Base-by-base conservation (phyloP, 1,284 basidiomycete genomes). In the Papiliotrema laurentii region DNA sequence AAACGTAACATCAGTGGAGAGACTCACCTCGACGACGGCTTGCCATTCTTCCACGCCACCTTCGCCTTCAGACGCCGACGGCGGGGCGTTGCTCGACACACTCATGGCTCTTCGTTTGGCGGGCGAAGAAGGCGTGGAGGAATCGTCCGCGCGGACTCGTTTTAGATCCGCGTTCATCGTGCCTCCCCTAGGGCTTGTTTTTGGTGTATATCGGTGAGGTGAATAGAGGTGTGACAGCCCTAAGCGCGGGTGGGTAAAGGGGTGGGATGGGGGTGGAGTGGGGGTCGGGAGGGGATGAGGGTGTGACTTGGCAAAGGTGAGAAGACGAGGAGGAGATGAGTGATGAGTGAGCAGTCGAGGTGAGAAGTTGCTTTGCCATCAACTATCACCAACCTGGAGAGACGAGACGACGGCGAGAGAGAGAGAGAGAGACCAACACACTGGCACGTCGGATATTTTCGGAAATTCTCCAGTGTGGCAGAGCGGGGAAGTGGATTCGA, bases 121-220 rank as follows among this genome's bases (percentile, higher is more conserved):
- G 58, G 41, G 36, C 13, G 24, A 51, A n/a, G n/a, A n/a, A n/a
- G n/a, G n/a, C n/a, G n/a, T n/a, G n/a, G n/a, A n/a, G 49, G 5
- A 57, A 43, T 61, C 62, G 44, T 51, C 55, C 43, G 68, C 70
- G 45, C 70, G 62, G 37, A 72, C 66, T 56, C 70, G 52, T 50
- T 72, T 72, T 36, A 71, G 63, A 58, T 72, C 70, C 36, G 66
- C 67, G 58, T 67, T 72, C 70, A 72, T 72, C 19, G 25, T 57
- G 41, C 22, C 36, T 22, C 22, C 10, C 45, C 19, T 22, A 27
- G 46, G 13, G 40, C 4, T 14, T 26, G 21, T 42, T 27, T 14
- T 14, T 4, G 24, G 24, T n/a, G 26, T n/a, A 42, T 42, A 5
- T 26, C 28, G 24, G 37, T 18, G 5, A 5, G 37, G 6, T 35